Base-by-base conservation (phyloP, 331 rosid genomes). In the Quercus tomentella region DNA sequence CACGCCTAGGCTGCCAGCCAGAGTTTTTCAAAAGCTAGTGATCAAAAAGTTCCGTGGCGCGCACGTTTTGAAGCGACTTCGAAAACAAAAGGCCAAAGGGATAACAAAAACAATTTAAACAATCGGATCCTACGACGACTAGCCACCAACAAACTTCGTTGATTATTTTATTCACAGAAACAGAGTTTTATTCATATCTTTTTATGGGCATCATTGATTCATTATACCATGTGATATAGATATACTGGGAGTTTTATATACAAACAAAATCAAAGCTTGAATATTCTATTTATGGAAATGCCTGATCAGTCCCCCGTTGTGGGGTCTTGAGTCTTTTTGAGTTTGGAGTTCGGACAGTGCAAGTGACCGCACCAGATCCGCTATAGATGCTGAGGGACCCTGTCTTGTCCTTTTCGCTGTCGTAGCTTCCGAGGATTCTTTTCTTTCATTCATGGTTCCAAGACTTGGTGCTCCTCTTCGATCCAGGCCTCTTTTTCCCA, bases 331-430 rank as follows among this genome's bases (percentile, higher is more conserved):
- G 56, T 73, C 30, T 26, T 4, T 56, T 23, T 74, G 9, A 28
- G 22, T 4, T 56, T 23, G 62, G 9, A 28, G 31, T 45, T 23
- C 31, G 57, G 16, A 67, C 30, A 60, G 73, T 58, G 76, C 57
- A 60, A 71, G 80, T 79, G n/a, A 72, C 71, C 57, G 76, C 45
- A 79, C 70, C 65, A 83, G 92, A 89, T 88, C 89, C 80, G 82
- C 73, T 85, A 61, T 77, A 56, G 84, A 74, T 78, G 83, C 82
- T 28, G 58, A 65, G 28, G 21, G 25, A 49, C 55, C 55, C 0
- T 10, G 55, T 49, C 35, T 4, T 84, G 57, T 22, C 52, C 55
- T 30, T 30, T 30, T 11, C 41, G 67, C 35, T 49, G 56, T 75
- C 33, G 75, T n/a, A 33, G 33, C 45, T 23, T 20, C 22, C 65